phyloP scores from a whole-genome alignment of 768 basidiomycete genomes.

The Asterophora parasitica region DNA sequence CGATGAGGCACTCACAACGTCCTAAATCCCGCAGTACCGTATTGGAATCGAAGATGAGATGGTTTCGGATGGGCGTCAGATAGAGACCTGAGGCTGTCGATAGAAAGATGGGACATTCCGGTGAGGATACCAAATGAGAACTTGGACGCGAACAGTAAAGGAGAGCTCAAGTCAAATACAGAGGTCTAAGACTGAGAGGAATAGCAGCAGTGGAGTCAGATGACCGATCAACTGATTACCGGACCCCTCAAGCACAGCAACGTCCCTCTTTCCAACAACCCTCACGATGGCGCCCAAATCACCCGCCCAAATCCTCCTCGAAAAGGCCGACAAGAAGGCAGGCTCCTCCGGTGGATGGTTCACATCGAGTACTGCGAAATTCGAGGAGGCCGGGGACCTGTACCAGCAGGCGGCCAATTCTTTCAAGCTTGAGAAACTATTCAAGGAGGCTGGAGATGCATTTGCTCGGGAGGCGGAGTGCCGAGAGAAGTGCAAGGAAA shows the following conservation, averaged over 20 bases:
- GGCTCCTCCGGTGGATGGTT: conserved; percentile 85
- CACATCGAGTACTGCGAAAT: conserved; percentile 76
- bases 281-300: conserved; percentile 69
- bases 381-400: conserved; percentile 92
- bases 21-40: conserved; percentile 94
- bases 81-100: conserved; percentile 43
- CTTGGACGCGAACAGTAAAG: no score
- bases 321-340: conserved; percentile 92
- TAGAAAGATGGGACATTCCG: conserved; percentile 32
- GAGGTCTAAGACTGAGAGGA: no score
- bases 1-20: conserved; percentile 58
- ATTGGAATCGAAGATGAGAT: conserved; percentile 64
- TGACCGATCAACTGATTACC: conserved; percentile 12
- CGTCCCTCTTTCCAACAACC: conserved; percentile 4
- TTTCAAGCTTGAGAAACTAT: conserved; percentile 88
- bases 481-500: conserved; percentile 81
- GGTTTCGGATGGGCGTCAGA: conserved; percentile 70
- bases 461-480: conserved; percentile 95
- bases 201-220: no score
- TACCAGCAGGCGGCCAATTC: conserved; percentile 93
- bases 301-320: conserved; percentile 66
- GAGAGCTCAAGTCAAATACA: no score
- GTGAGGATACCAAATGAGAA: no score
- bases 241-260: conserved; percentile 8
- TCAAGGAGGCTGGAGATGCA: conserved; percentile 88